phyloP scores from a whole-genome alignment of 768 basidiomycete genomes.

The Hericium erinaceus region DNA sequence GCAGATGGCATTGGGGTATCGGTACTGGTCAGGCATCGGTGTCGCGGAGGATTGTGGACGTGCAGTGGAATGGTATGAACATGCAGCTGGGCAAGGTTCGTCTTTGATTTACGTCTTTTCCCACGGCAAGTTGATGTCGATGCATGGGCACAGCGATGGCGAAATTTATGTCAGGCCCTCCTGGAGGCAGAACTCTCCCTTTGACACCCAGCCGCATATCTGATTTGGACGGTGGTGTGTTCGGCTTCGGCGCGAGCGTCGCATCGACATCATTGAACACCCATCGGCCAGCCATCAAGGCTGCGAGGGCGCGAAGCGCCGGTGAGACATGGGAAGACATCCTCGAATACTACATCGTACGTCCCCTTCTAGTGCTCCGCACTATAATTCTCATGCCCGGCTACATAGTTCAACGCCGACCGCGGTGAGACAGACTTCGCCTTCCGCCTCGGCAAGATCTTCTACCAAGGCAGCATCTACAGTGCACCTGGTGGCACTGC shows the following conservation, averaged over 20 bases:
- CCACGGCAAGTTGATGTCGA: neutral
- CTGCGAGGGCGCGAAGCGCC: constrained; percentile 71
- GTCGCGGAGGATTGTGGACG: constrained; percentile 77
- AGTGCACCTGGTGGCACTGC: constrained; percentile 66
- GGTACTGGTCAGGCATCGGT: constrained; percentile 94
- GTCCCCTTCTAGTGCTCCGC: constrained; percentile 12
- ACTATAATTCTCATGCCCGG: neutral
- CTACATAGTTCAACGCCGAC: constrained; percentile 84
- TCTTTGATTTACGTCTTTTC: neutral
- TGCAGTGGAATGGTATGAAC: constrained; percentile 84
- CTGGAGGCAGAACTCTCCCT: constrained; percentile 82
- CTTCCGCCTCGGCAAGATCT: constrained; percentile 89
- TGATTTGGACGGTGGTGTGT: constrained; percentile 88
- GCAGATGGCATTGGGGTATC: constrained; percentile 88
- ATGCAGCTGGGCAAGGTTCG: constrained; percentile 76
- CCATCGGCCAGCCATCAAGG: constrained; percentile 69
- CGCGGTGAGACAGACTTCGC: constrained; percentile 85
- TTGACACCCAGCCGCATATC: constrained; percentile 76
- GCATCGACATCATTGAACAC: constrained; percentile 78
- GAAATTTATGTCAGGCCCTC: constrained; percentile 76
- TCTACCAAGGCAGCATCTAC: constrained; percentile 93
- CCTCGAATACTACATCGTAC: constrained; percentile 82
- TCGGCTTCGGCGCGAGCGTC: constrained; percentile 89
- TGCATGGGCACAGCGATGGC: constrained; percentile 50
- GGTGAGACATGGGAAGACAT: constrained; percentile 94